Base-by-base conservation (phyloP, 225 moss, liverwort and hornwort genomes). In the Physcomitrellopsis africana region DNA sequence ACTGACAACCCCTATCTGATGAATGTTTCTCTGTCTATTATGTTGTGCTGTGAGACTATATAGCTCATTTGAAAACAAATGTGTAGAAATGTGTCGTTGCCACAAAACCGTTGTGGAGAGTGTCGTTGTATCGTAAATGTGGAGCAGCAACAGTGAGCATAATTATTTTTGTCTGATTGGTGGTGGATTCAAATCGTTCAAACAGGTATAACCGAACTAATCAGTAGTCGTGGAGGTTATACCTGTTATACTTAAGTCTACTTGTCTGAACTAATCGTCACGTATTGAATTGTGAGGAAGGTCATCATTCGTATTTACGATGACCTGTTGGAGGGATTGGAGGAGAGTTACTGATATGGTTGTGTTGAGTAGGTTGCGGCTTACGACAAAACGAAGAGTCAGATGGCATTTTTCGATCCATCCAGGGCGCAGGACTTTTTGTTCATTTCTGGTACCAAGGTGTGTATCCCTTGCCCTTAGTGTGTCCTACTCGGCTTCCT, bases 401-500 rank as follows among this genome's bases (percentile, higher is more conserved):
- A 79, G 63, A 96, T 93, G 96, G 96, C 93, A 14, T 96, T 96
- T 66, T 96, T 93, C 66, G 92, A 96, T 10, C 93, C 92, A 10
- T 83, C 87, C 2, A 87, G 96, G 47, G 79, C 90, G 3, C 65
- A 87, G 15, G 93, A 96, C 77, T 96, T 96, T 61, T 79, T 93
- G 27, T 96, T 96, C 59, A 96, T 96, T 27, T 96, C 96, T n/a
- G 96, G 96, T 52, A 96, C 93, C 3, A 96, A 96, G 93, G 96
- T 96, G 63, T 24, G 24, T 53, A 10, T 17, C 56, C 49, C 17
- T 49, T 7, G 32, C 10, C 24, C 19, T 24, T 7, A 4, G n/a
- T 52, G 43, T 43, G 29, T 22, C 17, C 47, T 48, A 63, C 43
- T 10, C 13, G 13, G 19, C 14, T 58, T 37, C 9, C 37, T 19